Evolutionary conservation across 2,329 filamentous ascomycete species (phyloP), one percentile per base, ranked within the genome.

Genomic region (Orbilia oligospora): DNA sequence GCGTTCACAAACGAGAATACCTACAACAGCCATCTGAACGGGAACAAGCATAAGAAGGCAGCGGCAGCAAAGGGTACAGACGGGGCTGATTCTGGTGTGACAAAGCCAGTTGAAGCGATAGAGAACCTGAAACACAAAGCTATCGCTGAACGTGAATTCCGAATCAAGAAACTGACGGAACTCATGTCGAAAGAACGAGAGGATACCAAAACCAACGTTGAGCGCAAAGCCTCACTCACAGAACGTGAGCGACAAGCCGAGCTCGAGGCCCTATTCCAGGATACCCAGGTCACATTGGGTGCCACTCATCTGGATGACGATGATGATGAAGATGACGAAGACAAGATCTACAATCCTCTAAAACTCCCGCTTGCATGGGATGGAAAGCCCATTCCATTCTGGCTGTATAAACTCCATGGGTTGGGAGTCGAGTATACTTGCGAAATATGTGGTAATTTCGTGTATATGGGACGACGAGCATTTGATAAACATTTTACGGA

Each of bases 401-500:
- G 96, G 96, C 88, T 99, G 16, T 99, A 98, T 87, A 96, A 97
- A 82, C 88, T 99, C 16, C 96, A 99, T 83, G 96, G 96, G 0
- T 87, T 99, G 27, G 96, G 96, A 8, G 94, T 97, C 12, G 96
- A 99, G 82, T 97, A 97, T 81, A 88, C 92, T 0, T 99, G 96
- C 86, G 95, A 99, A 84, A 93, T 99, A 71, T 99, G 96, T 83
- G 96, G 96, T 71, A 98, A 98, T 85, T 97, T 94, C 83, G 94
- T 97, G n/a, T 98, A 98, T 86, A 97, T 97, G 92, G 96, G 96
- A 16, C 89, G 96, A 24, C 90, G 96, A 63, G 94, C 94, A 0
- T 99, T 97, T 82, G 96, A 99, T 84, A 99, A 99, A 87, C 96
- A 99, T 84, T 99, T 99, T 86, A 97, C 94, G 81, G 96, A 99